A percentile compares a stretch with the other conserved stretches of the same genome.
phyloP scores from a whole-genome alignment of 495 filamentous ascomycete genomes.

The Trichoderma reesei region DNA sequence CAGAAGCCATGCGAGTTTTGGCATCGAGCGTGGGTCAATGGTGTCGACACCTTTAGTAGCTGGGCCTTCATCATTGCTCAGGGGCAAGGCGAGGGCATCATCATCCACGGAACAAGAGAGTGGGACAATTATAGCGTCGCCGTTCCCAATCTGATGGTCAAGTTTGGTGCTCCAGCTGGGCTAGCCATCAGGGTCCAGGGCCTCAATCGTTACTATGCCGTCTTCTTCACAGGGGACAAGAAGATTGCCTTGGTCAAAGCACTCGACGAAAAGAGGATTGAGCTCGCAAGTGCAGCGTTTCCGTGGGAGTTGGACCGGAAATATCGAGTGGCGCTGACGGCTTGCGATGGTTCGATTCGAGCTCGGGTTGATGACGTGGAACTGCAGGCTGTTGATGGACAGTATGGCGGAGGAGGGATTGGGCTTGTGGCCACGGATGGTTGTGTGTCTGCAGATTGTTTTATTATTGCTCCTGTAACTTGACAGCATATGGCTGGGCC shows the following conservation, averaged over 20 bases:
- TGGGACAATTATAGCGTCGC: constrained; percentile 20
- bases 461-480: background rate
- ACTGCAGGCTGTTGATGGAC: background rate
- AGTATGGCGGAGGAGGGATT: background rate
- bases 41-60: constrained; percentile 16
- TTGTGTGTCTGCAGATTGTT: background rate
- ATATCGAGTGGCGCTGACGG: constrained; percentile 16
- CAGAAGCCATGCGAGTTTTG: constrained; percentile 14
- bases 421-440: background rate
- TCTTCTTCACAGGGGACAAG: constrained; percentile 13
- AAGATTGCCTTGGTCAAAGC: constrained; percentile 17
- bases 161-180: constrained; percentile 16
- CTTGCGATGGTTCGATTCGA: background rate
- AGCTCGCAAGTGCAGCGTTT: constrained; percentile 12
- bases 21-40: constrained; percentile 21
- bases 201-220: constrained; percentile 21
- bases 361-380: background rate
- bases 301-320: constrained; percentile 18
- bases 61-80: constrained; percentile 18
- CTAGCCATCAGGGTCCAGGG: constrained; percentile 19
- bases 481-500: background rate
- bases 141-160: constrained; percentile 15
- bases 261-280: constrained; percentile 14
- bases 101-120: constrained; percentile 22
- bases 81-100: constrained; percentile 19